phyloP scores from a whole-genome alignment of 73 alveolate genomes.

The Paramecium tetraurelia region DNA sequence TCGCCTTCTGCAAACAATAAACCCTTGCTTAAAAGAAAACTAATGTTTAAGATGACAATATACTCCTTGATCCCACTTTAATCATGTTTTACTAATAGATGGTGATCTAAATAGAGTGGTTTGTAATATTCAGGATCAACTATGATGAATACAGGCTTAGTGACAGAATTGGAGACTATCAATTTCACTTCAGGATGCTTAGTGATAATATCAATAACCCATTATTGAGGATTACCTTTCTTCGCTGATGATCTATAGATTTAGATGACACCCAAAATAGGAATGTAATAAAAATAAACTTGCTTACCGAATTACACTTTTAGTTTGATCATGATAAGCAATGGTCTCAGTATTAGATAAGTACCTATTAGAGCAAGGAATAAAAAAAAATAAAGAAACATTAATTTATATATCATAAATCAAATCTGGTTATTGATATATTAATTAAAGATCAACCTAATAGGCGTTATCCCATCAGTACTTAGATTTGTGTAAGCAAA shows the following conservation, averaged over 20 bases:
- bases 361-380: not conserved
- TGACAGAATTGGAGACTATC: not conserved
- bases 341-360: not conserved
- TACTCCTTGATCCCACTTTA: not conserved
- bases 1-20: not conserved
- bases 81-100: not conserved
- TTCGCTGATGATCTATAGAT: not conserved
- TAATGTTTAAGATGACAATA: not conserved
- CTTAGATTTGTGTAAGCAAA: too few relatives aligned
- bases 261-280: not conserved
- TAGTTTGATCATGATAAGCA: not conserved
- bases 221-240: not conserved
- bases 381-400: not conserved
- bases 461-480: not conserved
- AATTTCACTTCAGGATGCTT: not conserved
- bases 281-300: not conserved
- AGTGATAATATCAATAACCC: not conserved
- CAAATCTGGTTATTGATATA: not conserved
- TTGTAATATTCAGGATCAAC: slow-evolving; percentile 49
- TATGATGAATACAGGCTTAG: not conserved
- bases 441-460: not conserved
- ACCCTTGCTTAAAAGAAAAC: not conserved
- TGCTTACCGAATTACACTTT: not conserved
- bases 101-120: not conserved
- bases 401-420: not conserved